phyloP scores from a whole-genome alignment of 768 basidiomycete species.

The Asterophora lycoperdoides region DNA sequence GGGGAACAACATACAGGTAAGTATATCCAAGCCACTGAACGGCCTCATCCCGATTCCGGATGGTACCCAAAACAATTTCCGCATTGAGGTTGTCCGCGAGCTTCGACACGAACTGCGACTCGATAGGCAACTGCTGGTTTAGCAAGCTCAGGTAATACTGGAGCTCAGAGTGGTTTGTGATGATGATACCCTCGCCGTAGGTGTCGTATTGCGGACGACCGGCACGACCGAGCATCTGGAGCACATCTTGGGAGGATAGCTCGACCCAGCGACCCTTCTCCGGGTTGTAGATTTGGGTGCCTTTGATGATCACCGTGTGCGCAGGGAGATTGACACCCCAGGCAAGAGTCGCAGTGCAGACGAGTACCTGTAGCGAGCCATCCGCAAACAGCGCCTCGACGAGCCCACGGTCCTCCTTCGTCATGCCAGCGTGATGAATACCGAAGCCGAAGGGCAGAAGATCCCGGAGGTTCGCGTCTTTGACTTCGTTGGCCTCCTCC shows the following conservation, averaged over 20 bases:
- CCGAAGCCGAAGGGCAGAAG: constrained; percentile 95
- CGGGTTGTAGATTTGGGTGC: constrained; percentile 99
- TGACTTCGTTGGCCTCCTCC: constrained; percentile 77
- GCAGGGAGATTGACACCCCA: constrained; percentile 99
- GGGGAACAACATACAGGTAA: constrained; percentile 62
- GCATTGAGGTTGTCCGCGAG: constrained; percentile 96
- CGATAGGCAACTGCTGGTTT: constrained; percentile 98
- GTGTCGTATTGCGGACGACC: constrained; percentile 98
- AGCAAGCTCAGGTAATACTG: constrained; percentile 94
- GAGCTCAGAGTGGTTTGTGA: constrained; percentile 94
- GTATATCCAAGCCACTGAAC: constrained; percentile 98
- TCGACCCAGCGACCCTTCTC: constrained; percentile 99
- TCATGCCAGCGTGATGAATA: constrained; percentile 98
- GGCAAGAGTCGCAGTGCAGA: constrained; percentile 96
- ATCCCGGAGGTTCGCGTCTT: constrained; percentile 81
- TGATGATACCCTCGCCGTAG: constrained; percentile 96
- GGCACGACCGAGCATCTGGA: constrained; percentile 98
- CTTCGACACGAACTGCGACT: constrained; percentile 89
- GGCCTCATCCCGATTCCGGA: constrained; percentile 93
- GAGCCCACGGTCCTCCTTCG: constrained; percentile 80
- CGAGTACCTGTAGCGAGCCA: constrained; percentile 88
- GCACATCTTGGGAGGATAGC: constrained; percentile 89
- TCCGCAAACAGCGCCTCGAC: constrained; percentile 95
- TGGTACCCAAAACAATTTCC: constrained; percentile 92
- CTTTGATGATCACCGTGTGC: constrained; percentile 98